phyloP scores from a whole-genome alignment of 2,329 filamentous ascomycete genomes.

The Tympanopsis confertula region DNA sequence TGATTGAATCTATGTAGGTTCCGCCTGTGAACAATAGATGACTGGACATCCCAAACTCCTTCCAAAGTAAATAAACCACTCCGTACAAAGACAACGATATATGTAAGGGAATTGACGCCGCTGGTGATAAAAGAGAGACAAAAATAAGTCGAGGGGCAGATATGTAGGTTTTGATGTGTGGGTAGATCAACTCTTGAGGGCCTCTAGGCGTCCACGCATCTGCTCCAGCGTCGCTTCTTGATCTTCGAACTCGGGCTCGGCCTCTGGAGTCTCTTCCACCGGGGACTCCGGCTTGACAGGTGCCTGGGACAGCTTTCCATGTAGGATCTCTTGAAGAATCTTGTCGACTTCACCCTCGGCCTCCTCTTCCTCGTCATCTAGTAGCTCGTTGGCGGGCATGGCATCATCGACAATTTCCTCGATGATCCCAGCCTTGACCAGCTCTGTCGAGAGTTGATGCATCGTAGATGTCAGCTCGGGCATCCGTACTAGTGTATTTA shows the following conservation, averaged over 20 bases:
- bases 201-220: neutral
- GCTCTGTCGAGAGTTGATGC: neutral
- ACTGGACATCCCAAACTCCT: no score
- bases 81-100: no score
- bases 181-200: slow-evolving; percentile 1
- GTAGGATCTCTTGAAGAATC: slow-evolving; percentile 1
- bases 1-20: no score
- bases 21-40: no score
- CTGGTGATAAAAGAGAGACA: no score
- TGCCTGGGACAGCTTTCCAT: slow-evolving; percentile 1
- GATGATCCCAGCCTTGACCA: neutral
- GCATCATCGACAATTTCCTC: slow-evolving; percentile 1
- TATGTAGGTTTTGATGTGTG: no score
- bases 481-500: neutral
- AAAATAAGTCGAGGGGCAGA: no score
- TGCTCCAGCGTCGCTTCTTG: neutral
- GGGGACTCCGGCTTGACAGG: neutral
- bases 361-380: neutral
- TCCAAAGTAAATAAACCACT: no score
- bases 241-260: neutral
- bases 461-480: neutral
- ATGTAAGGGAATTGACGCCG: no score
- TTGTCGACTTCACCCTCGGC: neutral
- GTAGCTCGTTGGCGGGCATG: neutral
- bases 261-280: neutral